These are phyloP conservation scores for Eremothecium gossypii DNA, from an alignment of 1,139 yeast genomes.

Conservation along the genomic window DNA sequence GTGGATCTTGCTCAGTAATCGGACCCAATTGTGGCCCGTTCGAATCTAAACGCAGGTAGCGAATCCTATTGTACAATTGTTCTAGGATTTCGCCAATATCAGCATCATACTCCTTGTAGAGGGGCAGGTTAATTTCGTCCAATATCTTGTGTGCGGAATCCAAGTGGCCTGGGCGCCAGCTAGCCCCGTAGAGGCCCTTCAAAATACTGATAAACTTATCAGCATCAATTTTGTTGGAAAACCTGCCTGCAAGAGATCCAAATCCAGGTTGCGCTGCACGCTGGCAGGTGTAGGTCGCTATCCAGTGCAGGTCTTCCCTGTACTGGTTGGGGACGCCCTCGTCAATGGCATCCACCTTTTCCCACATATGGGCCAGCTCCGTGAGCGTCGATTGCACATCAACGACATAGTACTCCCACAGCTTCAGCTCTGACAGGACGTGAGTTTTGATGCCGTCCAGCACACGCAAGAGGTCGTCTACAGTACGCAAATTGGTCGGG, in stretches of 20 bases:
- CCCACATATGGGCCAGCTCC: slow-evolving; percentile 21
- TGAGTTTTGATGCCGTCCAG: slow-evolving; percentile 59
- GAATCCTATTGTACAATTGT: slow-evolving; percentile 67
- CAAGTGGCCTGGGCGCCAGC: slow-evolving; percentile 30
- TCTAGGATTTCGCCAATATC: slow-evolving; percentile 56
- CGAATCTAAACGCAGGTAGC: slow-evolving; percentile 63
- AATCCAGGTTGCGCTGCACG: slow-evolving; percentile 36
- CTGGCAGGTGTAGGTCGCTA: slow-evolving; percentile 45
- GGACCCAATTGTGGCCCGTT: slow-evolving; percentile 74
- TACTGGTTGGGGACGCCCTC: slow-evolving; percentile 36
- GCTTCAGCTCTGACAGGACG: slow-evolving; percentile 54
- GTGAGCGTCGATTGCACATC: slow-evolving; percentile 37
- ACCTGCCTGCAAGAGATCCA: slow-evolving; percentile 39
- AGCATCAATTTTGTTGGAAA: slow-evolving; percentile 46
- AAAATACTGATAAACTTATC: slow-evolving; percentile 41
- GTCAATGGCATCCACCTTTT: slow-evolving; percentile 12
- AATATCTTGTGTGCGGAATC: slow-evolving; percentile 45
- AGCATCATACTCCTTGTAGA: slow-evolving; percentile 67
- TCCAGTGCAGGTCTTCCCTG: slow-evolving; percentile 32
- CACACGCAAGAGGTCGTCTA: slow-evolving; percentile 47
- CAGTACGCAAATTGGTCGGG: slow-evolving; percentile 44
- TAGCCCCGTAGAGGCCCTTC: slow-evolving; percentile 31
- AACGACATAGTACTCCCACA: slow-evolving; percentile 86
- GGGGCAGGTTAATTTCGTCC: slow-evolving; percentile 67
- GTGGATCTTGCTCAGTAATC: slow-evolving; percentile 47